Percentiles rank a stretch among this genome's conserved stretches.
phyloP scores from a whole-genome alignment of 2,329 filamentous ascomycete genomes.

The Verticillium nubilum region DNA sequence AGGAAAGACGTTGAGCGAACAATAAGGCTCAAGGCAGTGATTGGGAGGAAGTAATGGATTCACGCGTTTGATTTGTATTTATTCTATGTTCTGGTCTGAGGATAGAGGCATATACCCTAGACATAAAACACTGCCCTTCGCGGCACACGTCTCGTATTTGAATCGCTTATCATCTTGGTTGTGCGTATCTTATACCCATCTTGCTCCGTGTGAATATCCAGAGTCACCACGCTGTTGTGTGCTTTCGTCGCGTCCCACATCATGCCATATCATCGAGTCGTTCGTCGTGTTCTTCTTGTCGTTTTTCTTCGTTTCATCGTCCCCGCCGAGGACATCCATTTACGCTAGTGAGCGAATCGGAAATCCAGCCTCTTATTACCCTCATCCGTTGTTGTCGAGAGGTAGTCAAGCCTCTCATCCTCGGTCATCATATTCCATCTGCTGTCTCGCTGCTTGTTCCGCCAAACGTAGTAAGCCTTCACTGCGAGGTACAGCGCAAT shows the following conservation, averaged over 20 bases:
- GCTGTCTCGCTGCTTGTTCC: conserved; percentile 21
- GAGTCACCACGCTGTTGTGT: no score
- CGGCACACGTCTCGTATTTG: background rate
- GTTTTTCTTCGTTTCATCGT: background rate
- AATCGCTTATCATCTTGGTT: background rate
- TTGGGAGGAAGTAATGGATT: background rate
- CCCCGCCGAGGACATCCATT: no score
- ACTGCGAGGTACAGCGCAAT: conserved; percentile 21
- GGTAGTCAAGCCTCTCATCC: conserved; percentile 23
- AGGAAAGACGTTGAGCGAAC: background rate
- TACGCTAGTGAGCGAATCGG: conserved; percentile 19
- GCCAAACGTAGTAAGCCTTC: conserved; percentile 26
- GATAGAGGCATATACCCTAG: background rate
- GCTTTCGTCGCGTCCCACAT: no score
- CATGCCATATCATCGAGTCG: no score
- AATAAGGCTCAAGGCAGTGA: background rate
- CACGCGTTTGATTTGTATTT: background rate
- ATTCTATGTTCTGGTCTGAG: background rate
- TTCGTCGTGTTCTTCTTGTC: no score
- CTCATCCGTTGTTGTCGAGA: conserved; percentile 33
- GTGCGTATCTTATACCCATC: no score
- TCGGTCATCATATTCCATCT: conserved; percentile 23
- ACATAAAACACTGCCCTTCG: background rate
- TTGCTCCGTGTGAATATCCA: no score
- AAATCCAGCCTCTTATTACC: conserved; percentile 32